A percentile compares a stretch with the other conserved stretches of the same genome.
phyloP scores from a whole-genome alignment of 306 rosid species.

The Medicago lupulina region DNA sequence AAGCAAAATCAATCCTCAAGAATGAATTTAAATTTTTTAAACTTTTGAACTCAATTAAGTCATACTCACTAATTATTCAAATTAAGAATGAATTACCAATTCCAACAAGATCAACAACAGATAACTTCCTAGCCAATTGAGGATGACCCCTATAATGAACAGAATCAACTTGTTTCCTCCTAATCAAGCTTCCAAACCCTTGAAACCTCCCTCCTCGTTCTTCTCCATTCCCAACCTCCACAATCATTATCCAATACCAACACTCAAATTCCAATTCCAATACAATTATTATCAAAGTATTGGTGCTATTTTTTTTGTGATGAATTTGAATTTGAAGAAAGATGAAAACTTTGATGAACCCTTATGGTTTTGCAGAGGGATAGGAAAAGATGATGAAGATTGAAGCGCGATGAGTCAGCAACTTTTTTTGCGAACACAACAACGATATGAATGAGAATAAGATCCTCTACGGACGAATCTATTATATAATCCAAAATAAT shows the following conservation, averaged over 20 bases:
- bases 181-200: conserved; percentile 58
- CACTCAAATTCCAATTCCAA: not conserved
- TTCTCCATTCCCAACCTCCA: conserved; percentile 31
- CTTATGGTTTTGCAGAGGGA: conserved; percentile 14
- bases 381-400: conserved; percentile 6
- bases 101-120: conserved; percentile 64
- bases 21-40: too few relatives aligned
- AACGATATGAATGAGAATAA: not conserved
- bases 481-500: too few relatives aligned
- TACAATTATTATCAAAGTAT: not conserved
- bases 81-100: conserved; percentile 51
- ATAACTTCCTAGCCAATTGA: conserved; percentile 66
- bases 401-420: conserved; percentile 14
- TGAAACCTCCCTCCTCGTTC: conserved; percentile 24
- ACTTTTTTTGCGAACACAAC: not conserved
- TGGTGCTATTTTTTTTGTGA: not conserved
- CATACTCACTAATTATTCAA: conserved; percentile 10
- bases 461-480: not conserved
- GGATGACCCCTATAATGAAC: conserved; percentile 44
- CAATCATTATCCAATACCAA: conserved; percentile 45
- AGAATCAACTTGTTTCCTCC: conserved; percentile 78
- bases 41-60: not conserved
- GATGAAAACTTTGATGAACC: conserved; percentile 26
- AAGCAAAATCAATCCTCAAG: not conserved
- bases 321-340: conserved; percentile 23